Percentiles rank a stretch among this genome's conserved stretches.
phyloP scores from a whole-genome alignment of 768 basidiomycete species.

The Suillus sp. region DNA sequence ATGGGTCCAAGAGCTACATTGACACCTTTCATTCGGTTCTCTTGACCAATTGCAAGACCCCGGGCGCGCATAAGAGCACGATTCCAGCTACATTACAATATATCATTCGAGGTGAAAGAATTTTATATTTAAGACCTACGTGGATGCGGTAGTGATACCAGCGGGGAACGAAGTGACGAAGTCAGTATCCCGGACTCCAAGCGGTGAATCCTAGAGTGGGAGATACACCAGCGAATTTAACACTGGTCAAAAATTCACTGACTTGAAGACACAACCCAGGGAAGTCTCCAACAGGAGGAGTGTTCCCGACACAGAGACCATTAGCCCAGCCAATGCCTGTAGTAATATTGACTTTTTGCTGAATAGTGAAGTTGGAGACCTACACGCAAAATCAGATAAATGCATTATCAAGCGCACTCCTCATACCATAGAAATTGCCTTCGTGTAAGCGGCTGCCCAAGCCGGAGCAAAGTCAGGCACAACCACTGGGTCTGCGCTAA shows the following conservation, averaged over 20 bases:
- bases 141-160: constrained; percentile 80
- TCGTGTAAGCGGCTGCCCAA: constrained; percentile 61
- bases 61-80: constrained; percentile 75
- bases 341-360: constrained; percentile 64
- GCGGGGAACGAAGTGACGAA: constrained; percentile 80
- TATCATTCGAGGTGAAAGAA: neutral
- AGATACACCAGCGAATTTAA: neutral
- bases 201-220: constrained; percentile 60
- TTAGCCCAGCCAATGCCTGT: constrained; percentile 56
- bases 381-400: constrained; percentile 38
- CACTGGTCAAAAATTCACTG: constrained; percentile 11
- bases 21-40: constrained; percentile 83
- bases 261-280: constrained; percentile 77
- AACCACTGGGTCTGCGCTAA: constrained; percentile 39
- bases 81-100: constrained; percentile 55
- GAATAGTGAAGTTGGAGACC: constrained; percentile 53
- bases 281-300: constrained; percentile 51
- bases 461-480: constrained; percentile 51
- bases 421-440: constrained; percentile 57
- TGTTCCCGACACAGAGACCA: constrained; percentile 76
- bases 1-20: constrained; percentile 78
- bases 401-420: constrained; percentile 52
- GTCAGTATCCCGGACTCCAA: constrained; percentile 78
- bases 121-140: constrained; percentile 46
- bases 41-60: constrained; percentile 77